Evolutionary conservation across 352 stramenopile species (phyloP).

Genomic region (Globisporangium sylvaticum): DNA sequence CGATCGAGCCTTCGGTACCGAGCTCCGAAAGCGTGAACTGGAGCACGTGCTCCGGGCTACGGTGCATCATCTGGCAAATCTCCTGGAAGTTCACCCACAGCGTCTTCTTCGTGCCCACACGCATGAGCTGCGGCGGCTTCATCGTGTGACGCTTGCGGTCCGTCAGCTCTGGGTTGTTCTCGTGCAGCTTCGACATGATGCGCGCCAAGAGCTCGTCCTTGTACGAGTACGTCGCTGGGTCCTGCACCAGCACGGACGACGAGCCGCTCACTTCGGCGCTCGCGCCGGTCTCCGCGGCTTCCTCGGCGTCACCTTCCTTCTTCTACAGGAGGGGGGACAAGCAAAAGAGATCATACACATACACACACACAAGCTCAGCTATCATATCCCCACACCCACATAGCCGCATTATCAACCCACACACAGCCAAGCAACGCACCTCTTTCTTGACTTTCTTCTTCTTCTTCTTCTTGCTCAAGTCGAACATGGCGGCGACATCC

Average conservation of each 20-base stretch:
- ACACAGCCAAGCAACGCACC: constrained; percentile 32
- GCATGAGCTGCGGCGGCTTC: constrained; percentile 89
- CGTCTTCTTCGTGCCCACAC: constrained; percentile 96
- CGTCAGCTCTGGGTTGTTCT: constrained; percentile 95
- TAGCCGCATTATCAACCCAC: not conserved
- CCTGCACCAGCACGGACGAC: constrained; percentile 69
- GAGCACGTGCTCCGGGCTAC: constrained; percentile 97
- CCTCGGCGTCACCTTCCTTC: constrained; percentile 45
- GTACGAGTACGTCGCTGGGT: constrained; percentile 94
- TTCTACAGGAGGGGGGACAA: constrained; percentile 29
- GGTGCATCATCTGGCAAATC: constrained; percentile 98
- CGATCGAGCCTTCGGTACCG: constrained; percentile 98
- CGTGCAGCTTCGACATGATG: constrained; percentile 93
- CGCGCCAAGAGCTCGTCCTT: constrained; percentile 92
- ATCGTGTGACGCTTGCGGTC: constrained; percentile 93
- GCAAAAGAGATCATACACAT: not conserved
- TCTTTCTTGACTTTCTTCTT: constrained; percentile 92
- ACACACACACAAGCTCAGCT: not conserved
- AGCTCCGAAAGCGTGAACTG: constrained; percentile 99
- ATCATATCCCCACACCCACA: not conserved
- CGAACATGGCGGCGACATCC: constrained; percentile 88
- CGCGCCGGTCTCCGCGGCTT: constrained; percentile 20
- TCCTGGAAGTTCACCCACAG: constrained; percentile 99
- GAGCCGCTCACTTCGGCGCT: constrained; percentile 33
- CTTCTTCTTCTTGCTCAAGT: constrained; percentile 90